Evolutionary conservation across 2,329 filamentous ascomycete species (phyloP).

Genomic region (Biscogniauxia marginata): DNA sequence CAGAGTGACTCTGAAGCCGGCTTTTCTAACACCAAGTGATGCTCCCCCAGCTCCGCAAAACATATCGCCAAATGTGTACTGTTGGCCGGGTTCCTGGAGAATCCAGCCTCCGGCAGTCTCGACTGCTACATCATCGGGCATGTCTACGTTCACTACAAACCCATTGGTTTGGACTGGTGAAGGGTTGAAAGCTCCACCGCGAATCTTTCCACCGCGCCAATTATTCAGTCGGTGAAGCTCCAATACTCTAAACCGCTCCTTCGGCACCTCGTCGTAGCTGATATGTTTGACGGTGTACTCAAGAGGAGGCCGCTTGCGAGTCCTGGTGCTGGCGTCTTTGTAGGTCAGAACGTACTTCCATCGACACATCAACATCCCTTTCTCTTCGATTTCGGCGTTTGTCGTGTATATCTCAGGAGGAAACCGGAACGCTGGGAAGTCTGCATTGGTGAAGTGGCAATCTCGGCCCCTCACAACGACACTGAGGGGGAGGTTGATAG

Average conservation of each 20-base stretch:
- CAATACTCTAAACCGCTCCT: conserved; percentile 26
- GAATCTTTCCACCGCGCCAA: conserved; percentile 28
- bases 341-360: conserved; percentile 34
- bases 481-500: conserved; percentile 27
- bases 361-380: conserved; percentile 35
- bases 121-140: conserved; percentile 5
- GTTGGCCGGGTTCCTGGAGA: conserved; percentile 28
- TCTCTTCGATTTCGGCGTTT: conserved; percentile 27
- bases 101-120: conserved; percentile 9
- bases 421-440: conserved; percentile 27
- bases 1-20: conserved; percentile 57
- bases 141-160: conserved; percentile 20
- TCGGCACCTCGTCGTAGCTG: conserved; percentile 26
- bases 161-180: conserved; percentile 4
- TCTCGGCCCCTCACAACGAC: conserved; percentile 22
- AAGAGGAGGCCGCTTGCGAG: conserved; percentile 20
- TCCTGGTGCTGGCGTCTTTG: conserved; percentile 23
- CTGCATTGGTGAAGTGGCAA: conserved; percentile 34
- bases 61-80: conserved; percentile 59
- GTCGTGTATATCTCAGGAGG: conserved; percentile 12
- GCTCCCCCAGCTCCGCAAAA: conserved; percentile 64
- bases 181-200: conserved; percentile 24
- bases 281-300: conserved; percentile 29
- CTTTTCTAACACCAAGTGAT: conserved; percentile 49
- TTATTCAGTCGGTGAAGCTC: conserved; percentile 23